A percentile compares a stretch with the other conserved stretches of the same genome.
Conservation (phyloP, 2,329 filamentous ascomycete species). For the Colletotrichum lupini region DNA sequence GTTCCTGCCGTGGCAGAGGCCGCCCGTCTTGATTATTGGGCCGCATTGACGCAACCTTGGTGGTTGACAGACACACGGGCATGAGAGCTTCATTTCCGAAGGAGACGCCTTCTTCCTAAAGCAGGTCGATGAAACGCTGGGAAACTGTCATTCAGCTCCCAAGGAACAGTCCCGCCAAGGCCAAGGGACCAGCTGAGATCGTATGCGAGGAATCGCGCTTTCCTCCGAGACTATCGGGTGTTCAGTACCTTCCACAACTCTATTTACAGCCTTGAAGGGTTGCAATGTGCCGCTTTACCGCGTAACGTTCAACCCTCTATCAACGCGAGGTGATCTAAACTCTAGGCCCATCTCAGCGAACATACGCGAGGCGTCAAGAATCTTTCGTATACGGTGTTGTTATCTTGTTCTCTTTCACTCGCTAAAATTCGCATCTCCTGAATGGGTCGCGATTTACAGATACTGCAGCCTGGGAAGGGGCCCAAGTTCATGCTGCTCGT, state of each 20-base stretch:
- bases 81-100: constrained; percentile 27
- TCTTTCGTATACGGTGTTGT: background rate
- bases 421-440: background rate
- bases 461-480: background rate
- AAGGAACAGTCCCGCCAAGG: background rate
- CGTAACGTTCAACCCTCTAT: background rate
- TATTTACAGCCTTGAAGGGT: constrained; percentile 7
- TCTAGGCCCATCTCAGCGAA: background rate
- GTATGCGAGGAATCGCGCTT: background rate
- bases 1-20: background rate
- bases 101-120: constrained; percentile 21
- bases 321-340: background rate
- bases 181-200: background rate
- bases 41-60: constrained; percentile 18
- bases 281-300: background rate
- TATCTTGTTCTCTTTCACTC: background rate
- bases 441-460: background rate
- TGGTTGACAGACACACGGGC: background rate
- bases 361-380: background rate
- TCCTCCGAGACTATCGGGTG: background rate
- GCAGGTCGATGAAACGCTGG: constrained; percentile 17
- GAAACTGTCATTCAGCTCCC: constrained; percentile 17
- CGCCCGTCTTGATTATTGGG: background rate
- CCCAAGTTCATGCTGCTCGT: background rate
- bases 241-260: background rate